Base-by-base conservation (phyloP, 2,329 filamentous ascomycete species). In the Calonectria henricotiae region DNA sequence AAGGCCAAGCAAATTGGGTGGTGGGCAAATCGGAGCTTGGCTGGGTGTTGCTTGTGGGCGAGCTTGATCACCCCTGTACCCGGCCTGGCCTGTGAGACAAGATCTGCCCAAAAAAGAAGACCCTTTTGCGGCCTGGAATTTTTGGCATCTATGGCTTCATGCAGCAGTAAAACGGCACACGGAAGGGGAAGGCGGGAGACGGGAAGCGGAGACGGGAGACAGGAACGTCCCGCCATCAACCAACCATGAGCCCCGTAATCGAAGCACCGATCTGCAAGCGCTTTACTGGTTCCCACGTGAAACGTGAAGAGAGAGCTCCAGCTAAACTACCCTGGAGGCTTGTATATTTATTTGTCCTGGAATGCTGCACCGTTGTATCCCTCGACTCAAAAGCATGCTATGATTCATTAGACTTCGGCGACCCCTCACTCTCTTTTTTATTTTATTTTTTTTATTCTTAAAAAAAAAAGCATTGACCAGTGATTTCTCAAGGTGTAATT, bases 1-100 rank as follows among this genome's bases (percentile, higher is more conserved):
- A 58, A 58, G 39, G 51, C 67, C 62, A 61, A 46, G 54, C 66
- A 62, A 61, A 64, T 49, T 37, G 55, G 25, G 54, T 51, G 62
- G 62, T 69, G 55, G 49, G 37, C 51, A 65, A 69, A 65, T 62
- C 39, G 66, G 60, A 65, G 67, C 54, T 65, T 65, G 39, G 15
- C 44, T 60, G 15, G 63, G 49, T 30, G n/a, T 63, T 27, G 27
- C 58, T 32, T 37, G 27, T 44, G 39, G 30, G 27, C 51, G 37
- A 47, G 62, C 55, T 55, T 39, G 27, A 41, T 17, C 20, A 61
- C 44, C 62, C 67, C 62, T 65, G 62, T 69, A 54, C 20, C 32
- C 47, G 60, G 32, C 44, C 13, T 41, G 46, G 37, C 30, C 60
- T 68, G 51, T 58, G 61, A 63, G 49, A 63, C 60, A 63, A 41